A percentile compares a stretch with the other conserved stretches of the same genome.
phyloP scores from a whole-genome alignment of 225 moss, liverwort and hornwort species.

The Antitrichia curtipendula region DNA sequence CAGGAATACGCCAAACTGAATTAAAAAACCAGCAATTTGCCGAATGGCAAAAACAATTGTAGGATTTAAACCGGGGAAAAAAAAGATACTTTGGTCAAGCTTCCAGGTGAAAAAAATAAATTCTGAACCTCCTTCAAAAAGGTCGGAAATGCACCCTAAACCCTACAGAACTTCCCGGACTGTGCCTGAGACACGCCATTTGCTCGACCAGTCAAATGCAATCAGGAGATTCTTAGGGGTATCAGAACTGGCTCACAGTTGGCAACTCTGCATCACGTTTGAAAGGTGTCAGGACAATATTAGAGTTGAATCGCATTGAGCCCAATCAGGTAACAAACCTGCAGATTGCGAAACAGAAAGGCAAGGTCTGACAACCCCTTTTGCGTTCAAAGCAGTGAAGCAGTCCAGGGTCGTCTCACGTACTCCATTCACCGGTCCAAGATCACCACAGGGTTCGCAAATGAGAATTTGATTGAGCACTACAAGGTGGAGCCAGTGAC shows the following conservation, averaged over 20 bases:
- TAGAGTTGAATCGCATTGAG: not conserved
- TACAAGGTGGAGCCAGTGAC: not conserved
- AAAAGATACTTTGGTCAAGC: too few species aligned
- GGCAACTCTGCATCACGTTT: not conserved
- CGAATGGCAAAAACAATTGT: too few species aligned
- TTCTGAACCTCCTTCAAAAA: too few species aligned
- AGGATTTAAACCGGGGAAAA: too few species aligned
- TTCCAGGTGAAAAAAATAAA: too few species aligned
- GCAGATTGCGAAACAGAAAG: not conserved
- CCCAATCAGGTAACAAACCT: not conserved
- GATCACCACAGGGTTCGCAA: not conserved
- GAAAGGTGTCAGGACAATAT: not conserved
- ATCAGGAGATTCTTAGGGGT: not conserved
- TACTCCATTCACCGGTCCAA: not conserved
- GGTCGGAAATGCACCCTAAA: too few species aligned
- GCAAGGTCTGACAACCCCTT: not conserved
- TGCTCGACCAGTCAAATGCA: constrained; percentile 7
- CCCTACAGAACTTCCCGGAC: too few species aligned
- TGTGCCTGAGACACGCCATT: not conserved
- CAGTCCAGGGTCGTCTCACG: not conserved
- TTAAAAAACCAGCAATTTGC: too few species aligned
- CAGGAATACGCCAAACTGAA: too few species aligned
- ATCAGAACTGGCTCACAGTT: not conserved
- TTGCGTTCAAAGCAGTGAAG: not conserved
- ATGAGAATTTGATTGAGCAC: not conserved